Percentiles rank a stretch among this genome's conserved stretches.
Evolutionary conservation across 1,284 basidiomycete species (phyloP).

Genomic region (Takashimella tepidaria): DNA sequence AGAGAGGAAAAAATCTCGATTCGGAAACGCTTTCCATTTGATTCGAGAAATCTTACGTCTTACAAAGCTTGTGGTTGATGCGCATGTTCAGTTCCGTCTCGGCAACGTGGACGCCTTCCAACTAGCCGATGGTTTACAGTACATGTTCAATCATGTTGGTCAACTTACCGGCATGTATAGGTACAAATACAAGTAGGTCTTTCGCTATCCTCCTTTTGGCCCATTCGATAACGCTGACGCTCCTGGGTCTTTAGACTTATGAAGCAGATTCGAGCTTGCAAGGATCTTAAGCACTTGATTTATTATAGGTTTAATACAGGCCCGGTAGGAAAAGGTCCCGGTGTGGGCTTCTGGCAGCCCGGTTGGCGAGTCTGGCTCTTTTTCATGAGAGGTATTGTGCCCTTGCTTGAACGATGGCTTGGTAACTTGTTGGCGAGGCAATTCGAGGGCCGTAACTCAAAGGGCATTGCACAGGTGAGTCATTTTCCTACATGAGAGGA

Average conservation of each 20-base stretch:
- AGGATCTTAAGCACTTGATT: conserved; percentile 96
- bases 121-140: conserved; percentile 95
- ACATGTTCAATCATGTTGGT: conserved; percentile 95
- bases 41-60: conserved; percentile 96
- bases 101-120: conserved; percentile 99
- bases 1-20: conserved; percentile 98
- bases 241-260: conserved; percentile 63
- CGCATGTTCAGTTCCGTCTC: conserved; percentile 96
- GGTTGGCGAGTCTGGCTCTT: conserved; percentile 99
- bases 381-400: conserved; percentile 98
- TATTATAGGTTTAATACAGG: conserved; percentile 83
- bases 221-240: too few species aligned
- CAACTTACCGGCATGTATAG: conserved; percentile 99
- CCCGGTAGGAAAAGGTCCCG: conserved; percentile 97
- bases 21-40: conserved; percentile 96
- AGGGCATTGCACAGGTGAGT: conserved; percentile 71
- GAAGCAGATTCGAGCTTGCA: conserved; percentile 99
- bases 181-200: conserved; percentile 58
- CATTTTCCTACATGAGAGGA: too few species aligned
- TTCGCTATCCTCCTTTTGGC: not conserved
- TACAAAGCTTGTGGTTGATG: conserved; percentile 97
- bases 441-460: conserved; percentile 95
- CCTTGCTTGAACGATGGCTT: conserved; percentile 94
- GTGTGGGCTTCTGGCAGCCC: conserved; percentile 99
- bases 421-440: conserved; percentile 96